Conservation (phyloP, 2,329 filamentous ascomycete species). For the Cryphonectria parasitica region DNA sequence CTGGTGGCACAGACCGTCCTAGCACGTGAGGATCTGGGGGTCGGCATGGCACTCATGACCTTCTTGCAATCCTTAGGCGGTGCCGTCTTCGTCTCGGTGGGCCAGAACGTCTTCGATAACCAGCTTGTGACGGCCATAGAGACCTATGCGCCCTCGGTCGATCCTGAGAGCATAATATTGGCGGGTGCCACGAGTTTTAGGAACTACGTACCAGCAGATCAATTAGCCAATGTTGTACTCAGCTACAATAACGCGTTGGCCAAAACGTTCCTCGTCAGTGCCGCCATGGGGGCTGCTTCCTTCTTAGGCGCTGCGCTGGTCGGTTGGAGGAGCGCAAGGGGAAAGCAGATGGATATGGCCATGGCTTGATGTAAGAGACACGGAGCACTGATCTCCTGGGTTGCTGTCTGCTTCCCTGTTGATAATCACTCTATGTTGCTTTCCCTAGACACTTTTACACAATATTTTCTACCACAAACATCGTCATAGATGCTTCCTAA, state of each 20-base stretch:
- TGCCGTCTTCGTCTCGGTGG: conserved; percentile 46
- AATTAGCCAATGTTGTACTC: conserved; percentile 34
- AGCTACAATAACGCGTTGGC: conserved; percentile 44
- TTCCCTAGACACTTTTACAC: too few species aligned
- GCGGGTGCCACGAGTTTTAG: conserved; percentile 37
- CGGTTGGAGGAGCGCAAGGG: conserved; percentile 54
- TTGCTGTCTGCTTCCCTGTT: neutral
- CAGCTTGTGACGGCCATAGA: conserved; percentile 48
- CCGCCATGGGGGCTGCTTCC: conserved; percentile 44
- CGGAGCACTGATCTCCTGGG: too few species aligned
- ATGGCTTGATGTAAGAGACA: neutral
- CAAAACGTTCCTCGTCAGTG: conserved; percentile 41
- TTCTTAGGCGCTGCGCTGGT: conserved; percentile 41
- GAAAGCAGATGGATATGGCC: conserved; percentile 42
- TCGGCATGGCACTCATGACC: conserved; percentile 46
- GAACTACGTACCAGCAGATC: conserved; percentile 25
- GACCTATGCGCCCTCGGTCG: conserved; percentile 40
- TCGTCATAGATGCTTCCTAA: too few species aligned
- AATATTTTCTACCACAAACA: too few species aligned
- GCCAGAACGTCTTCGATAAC: conserved; percentile 49
- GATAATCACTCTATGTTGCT: neutral
- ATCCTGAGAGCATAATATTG: conserved; percentile 34
- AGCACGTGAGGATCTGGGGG: conserved; percentile 45
- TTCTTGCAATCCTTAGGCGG: conserved; percentile 42
- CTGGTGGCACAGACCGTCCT: conserved; percentile 50